phyloP scores from a whole-genome alignment of 1,139 yeast genomes.

The Taphrina communis region DNA sequence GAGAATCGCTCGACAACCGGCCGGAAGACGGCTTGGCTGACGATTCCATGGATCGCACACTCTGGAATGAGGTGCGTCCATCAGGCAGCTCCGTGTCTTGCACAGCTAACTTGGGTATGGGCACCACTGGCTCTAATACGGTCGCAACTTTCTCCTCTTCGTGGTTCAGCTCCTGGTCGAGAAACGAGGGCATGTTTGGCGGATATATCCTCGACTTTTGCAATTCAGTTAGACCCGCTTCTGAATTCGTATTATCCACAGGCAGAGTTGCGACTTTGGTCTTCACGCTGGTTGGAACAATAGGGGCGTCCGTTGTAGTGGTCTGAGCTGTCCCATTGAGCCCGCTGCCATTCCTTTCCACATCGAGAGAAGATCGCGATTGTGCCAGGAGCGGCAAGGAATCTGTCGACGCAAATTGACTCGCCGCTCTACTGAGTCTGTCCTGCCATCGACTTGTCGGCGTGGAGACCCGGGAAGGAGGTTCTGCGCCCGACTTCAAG shows the following conservation, averaged over 20 bases:
- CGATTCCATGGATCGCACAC: background rate
- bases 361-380: slow-evolving; percentile 4
- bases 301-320: background rate
- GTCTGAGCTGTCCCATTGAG: background rate
- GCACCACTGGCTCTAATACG: background rate
- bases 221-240: slow-evolving; percentile 16
- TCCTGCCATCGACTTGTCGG: slow-evolving; percentile 28
- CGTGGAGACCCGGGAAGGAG: background rate
- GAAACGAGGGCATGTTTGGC: slow-evolving; percentile 22
- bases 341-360: background rate
- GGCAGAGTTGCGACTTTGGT: background rate
- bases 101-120: too few species aligned
- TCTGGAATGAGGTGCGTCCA: background rate
- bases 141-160: background rate
- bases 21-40: background rate
- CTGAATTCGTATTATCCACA: background rate
- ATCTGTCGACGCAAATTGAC: slow-evolving; percentile 21
- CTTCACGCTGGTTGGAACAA: background rate
- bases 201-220: slow-evolving; percentile 29
- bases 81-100: background rate
- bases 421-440: slow-evolving; percentile 29
- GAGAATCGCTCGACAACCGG: background rate
- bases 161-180: background rate
- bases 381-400: slow-evolving; percentile 1
- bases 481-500: background rate